Evolutionary conservation across 169 alveolate genomes (phyloP).

Genomic region (Perkinsus olseni): DNA sequence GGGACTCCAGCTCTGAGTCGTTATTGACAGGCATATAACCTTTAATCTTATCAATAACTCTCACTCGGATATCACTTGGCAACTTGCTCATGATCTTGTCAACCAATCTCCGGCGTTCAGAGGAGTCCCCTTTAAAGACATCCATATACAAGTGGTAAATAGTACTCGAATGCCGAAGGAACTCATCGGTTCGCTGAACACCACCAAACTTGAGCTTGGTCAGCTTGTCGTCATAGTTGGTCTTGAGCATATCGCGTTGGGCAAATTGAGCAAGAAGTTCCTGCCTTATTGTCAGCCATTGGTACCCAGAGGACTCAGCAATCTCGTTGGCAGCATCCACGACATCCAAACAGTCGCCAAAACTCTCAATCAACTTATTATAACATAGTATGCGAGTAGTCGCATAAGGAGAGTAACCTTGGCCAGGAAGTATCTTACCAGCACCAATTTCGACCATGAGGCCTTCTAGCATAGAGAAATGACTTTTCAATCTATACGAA

Average conservation of each 20-base stretch:
- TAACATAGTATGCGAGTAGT: background rate
- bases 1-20: background rate
- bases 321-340: background rate
- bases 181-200: background rate
- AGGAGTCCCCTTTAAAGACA: background rate
- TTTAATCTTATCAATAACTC: background rate
- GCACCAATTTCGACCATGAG: background rate
- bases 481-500: background rate
- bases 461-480: background rate
- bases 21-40: background rate
- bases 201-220: background rate
- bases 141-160: background rate
- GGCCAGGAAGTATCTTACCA: background rate
- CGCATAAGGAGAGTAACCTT: background rate
- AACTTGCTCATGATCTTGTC: background rate
- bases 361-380: background rate
- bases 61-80: background rate
- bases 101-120: background rate
- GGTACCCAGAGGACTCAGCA: background rate
- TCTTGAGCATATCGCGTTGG: background rate
- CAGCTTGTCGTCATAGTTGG: background rate
- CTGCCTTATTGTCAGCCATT: background rate
- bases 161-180: background rate
- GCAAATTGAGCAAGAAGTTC: background rate
- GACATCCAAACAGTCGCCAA: background rate